Evolutionary conservation across 257 asterid genomes (phyloP).

Genomic region (Plectranthus barbatus): DNA sequence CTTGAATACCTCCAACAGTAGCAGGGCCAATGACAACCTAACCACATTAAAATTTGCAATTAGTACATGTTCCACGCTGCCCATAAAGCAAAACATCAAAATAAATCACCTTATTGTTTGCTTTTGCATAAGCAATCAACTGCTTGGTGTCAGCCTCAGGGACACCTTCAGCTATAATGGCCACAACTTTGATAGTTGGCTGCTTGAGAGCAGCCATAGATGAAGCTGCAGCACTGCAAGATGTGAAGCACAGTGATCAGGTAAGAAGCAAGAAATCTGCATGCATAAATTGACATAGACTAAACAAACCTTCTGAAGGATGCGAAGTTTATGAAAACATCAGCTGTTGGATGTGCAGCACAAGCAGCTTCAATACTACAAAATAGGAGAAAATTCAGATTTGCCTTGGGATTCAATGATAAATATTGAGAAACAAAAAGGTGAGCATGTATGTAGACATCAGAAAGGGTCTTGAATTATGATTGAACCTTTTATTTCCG

Average conservation of each 20-base stretch:
- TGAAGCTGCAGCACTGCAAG: constrained; percentile 96
- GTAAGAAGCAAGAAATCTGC: constrained; percentile 12
- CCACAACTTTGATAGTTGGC: constrained; percentile 89
- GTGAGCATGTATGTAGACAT: neutral
- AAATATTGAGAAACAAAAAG: neutral
- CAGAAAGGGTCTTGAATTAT: neutral
- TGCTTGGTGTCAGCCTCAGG: constrained; percentile 94
- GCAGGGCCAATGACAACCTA: constrained; percentile 98
- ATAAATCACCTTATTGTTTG: constrained; percentile 82
- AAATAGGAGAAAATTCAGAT: constrained; percentile 2
- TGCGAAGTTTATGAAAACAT: constrained; percentile 98
- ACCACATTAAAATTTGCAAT: neutral
- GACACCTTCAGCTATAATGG: constrained; percentile 99
- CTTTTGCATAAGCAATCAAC: constrained; percentile 91
- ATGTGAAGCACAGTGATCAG: constrained; percentile 15
- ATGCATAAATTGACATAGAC: neutral
- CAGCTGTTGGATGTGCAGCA: constrained; percentile 96
- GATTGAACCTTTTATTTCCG: neutral
- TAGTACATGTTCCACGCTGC: constrained; percentile 1
- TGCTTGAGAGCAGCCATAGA: constrained; percentile 96
- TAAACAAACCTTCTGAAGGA: constrained; percentile 84
- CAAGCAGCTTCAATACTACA: constrained; percentile 89
- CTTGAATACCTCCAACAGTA: constrained; percentile 98
- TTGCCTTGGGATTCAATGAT: constrained; percentile 1
- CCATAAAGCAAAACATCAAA: neutral